These are phyloP conservation scores for Beta corolliflora DNA, from an alignment of 179 eudicot species.

Conservation along the genomic window DNA sequence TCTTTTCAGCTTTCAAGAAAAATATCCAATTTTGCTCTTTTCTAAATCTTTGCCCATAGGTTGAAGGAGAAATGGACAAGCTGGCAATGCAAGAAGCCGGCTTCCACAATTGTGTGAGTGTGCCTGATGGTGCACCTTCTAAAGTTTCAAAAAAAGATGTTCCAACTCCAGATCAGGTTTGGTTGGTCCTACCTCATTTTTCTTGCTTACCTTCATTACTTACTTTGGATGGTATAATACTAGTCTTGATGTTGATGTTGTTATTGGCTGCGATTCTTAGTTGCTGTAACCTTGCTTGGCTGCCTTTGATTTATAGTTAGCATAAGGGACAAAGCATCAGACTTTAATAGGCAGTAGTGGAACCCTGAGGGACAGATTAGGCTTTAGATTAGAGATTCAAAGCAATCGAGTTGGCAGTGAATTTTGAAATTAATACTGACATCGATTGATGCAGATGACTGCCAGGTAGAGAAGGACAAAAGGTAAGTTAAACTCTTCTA, in stretches of 20 bases:
- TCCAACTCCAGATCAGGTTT: constrained; percentile 75
- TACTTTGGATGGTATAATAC: neutral
- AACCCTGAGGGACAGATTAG: no score
- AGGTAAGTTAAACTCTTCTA: no score
- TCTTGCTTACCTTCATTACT: constrained; percentile 2
- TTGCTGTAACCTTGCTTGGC: no score
- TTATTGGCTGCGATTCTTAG: no score
- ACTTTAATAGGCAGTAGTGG: no score
- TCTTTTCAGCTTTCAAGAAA: neutral
- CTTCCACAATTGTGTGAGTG: constrained; percentile 87
- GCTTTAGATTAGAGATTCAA: no score
- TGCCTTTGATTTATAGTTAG: no score
- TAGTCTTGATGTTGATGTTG: neutral
- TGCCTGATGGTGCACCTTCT: constrained; percentile 97
- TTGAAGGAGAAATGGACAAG: constrained; percentile 98
- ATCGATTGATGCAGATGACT: no score
- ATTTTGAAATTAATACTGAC: no score
- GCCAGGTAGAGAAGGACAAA: no score
- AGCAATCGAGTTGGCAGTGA: no score
- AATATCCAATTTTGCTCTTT: neutral
- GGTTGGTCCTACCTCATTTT: constrained; percentile 17
- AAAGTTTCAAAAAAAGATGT: constrained; percentile 62
- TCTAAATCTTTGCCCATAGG: constrained; percentile 48
- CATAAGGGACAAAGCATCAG: no score
- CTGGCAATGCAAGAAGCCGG: constrained; percentile 99